phyloP scores from a whole-genome alignment of 495 filamentous ascomycete species.

The Penicillium alfredii region DNA sequence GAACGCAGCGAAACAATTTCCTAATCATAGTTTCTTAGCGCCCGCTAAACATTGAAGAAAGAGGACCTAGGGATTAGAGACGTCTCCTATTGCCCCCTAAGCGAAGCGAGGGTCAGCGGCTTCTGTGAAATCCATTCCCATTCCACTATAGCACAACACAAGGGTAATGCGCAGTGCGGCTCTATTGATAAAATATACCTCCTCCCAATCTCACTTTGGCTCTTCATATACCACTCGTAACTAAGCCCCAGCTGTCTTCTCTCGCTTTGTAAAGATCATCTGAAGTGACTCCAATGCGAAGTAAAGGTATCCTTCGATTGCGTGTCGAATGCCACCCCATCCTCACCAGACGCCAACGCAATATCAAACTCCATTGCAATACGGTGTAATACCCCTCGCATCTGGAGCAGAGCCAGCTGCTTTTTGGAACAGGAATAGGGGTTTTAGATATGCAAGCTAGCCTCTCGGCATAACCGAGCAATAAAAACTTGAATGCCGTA shows the following conservation, averaged over 20 bases:
- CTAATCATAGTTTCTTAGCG: too few relatives aligned
- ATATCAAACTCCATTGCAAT: slow-evolving; percentile 10
- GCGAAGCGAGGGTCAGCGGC: too few relatives aligned
- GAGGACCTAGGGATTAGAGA: too few relatives aligned
- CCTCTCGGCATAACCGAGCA: background rate
- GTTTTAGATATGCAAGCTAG: background rate
- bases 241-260: background rate
- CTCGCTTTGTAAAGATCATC: slow-evolving; percentile 5
- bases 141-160: too few relatives aligned
- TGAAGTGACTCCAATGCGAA: slow-evolving; percentile 2
- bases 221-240: background rate
- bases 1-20: too few relatives aligned
- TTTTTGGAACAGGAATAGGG: slow-evolving; percentile 6
- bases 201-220: too few relatives aligned
- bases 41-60: too few relatives aligned
- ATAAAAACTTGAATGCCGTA: background rate
- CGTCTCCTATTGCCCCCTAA: too few relatives aligned
- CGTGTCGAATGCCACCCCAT: background rate
- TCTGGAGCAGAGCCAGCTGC: slow-evolving; percentile 5
- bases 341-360: slow-evolving; percentile 4
- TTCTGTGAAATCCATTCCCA: too few relatives aligned
- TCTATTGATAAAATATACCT: too few relatives aligned
- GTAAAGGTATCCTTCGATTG: slow-evolving; percentile 10
- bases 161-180: too few relatives aligned
- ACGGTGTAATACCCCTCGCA: slow-evolving; percentile 2